Base-by-base conservation (phyloP, 2,329 filamentous ascomycete species). In the Aspergillus awamori region DNA sequence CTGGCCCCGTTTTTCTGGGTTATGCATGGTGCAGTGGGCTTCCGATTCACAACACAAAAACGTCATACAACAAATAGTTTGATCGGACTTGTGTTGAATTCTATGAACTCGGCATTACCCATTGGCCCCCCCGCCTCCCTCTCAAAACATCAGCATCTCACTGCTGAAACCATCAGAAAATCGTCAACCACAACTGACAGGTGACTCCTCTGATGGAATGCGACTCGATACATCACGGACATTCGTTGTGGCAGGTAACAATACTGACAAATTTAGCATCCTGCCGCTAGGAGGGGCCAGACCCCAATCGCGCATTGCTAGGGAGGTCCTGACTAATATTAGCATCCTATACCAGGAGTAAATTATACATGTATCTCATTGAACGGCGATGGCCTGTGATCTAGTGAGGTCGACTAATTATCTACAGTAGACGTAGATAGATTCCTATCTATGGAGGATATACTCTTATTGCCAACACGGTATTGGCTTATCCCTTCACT, bases 241-340 rank as follows among this genome's bases (percentile, higher is more conserved):
- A 36, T 28, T 56, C 43, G 39, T 33, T 22, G 53, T 45, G 53
- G 26, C 39, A 56, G 53, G 39, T 56, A 56, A 56, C 28, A 43
- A 45, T 43, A 56, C 53, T 20, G 41, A 56, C 53, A 56, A 56
- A 56, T 45, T 47, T 47, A 49, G 33, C 47, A 36, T 59, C 53
- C 30, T 41, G 60, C 38, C 60, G 60, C 60, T 57, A 62, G 52
- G 53, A 62, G 47, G 57, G 60, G 57, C 60, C 60, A 62, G 60
- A 62, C 60, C 58, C 47, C 15, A 36, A 43, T 55, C 39, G 41
- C 26, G 43, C 26, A 57, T 57, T 60, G 49, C 20, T 57, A 41
- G 48, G 53, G 53, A 45, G 48, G 30, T 57, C 45, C 48, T 56
- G 38, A 41, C 30, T 53, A 45, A 51, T 53, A 41, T 49, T 36